These are phyloP conservation scores for Solanum piurae DNA, from an alignment of 257 asterid genomes.

Conservation along the genomic window DNA sequence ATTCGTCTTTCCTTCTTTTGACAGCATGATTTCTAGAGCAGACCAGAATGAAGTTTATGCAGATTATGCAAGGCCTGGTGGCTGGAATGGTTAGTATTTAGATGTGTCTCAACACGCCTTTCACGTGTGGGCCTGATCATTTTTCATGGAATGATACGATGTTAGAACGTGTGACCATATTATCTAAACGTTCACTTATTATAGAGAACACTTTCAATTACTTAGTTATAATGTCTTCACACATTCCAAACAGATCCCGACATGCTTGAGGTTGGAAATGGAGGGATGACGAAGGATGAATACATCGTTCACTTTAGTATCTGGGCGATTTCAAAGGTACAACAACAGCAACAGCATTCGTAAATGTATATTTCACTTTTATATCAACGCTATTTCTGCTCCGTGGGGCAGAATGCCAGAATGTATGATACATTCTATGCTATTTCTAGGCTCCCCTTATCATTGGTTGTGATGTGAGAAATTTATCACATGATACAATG, in stretches of 20 bases:
- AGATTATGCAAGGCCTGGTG: slow-evolving; percentile 77
- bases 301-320: slow-evolving; percentile 75
- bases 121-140: not conserved
- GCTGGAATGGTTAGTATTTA: slow-evolving; percentile 79
- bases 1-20: not conserved
- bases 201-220: not conserved
- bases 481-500: slow-evolving; percentile 32
- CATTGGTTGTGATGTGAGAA: slow-evolving; percentile 83
- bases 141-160: not conserved
- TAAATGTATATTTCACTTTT: not conserved
- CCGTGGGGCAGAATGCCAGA: not conserved
- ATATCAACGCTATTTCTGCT: not conserved
- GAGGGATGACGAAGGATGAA: slow-evolving; percentile 83
- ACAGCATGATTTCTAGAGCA: slow-evolving; percentile 83
- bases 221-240: not conserved
- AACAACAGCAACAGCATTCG: not conserved
- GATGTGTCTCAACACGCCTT: not conserved
- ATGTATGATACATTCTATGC: not conserved
- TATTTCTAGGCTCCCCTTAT: slow-evolving; percentile 69
- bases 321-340: slow-evolving; percentile 88
- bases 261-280: slow-evolving; percentile 98
- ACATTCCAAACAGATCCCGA: slow-evolving; percentile 53
- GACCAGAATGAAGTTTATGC: slow-evolving; percentile 89
- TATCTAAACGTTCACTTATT: not conserved
- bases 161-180: not conserved